These are phyloP conservation scores for Elsinoe fawcettii DNA, from an alignment of 2,329 filamentous ascomycete genomes.

Conservation along the genomic window DNA sequence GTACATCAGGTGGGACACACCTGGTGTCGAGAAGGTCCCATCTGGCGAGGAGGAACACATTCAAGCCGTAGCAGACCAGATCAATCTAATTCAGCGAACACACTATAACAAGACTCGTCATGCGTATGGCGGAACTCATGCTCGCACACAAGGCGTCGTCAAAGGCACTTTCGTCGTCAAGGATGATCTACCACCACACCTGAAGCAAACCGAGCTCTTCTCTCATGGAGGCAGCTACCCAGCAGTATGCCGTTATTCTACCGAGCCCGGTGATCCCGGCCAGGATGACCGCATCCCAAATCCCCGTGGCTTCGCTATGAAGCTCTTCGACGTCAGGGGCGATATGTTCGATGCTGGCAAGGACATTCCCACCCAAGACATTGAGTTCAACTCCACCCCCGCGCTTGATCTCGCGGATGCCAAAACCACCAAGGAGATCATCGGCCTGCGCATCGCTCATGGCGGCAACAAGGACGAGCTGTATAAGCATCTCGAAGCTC, in stretches of 20 bases:
- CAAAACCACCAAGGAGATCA: constrained; percentile 39
- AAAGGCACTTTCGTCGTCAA: constrained; percentile 40
- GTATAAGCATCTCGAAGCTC: constrained; percentile 35
- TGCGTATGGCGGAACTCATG: constrained; percentile 37
- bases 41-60: constrained; percentile 38
- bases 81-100: constrained; percentile 40
- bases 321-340: constrained; percentile 42
- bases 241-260: constrained; percentile 33
- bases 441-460: constrained; percentile 35
- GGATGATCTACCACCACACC: constrained; percentile 36
- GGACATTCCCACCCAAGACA: constrained; percentile 35
- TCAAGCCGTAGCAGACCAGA: constrained; percentile 38
- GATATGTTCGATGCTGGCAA: constrained; percentile 36
- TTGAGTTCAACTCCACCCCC: constrained; percentile 44
- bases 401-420: constrained; percentile 41
- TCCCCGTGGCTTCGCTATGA: constrained; percentile 43
- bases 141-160: constrained; percentile 42
- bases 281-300: constrained; percentile 38
- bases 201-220: constrained; percentile 38
- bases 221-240: constrained; percentile 28
- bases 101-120: constrained; percentile 38
- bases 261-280: constrained; percentile 33
- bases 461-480: constrained; percentile 33
- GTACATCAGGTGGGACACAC: constrained; percentile 37
- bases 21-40: constrained; percentile 35